Evolutionary conservation across 352 stramenopile species (phyloP).

Genomic region (Pythium phragmitis): DNA sequence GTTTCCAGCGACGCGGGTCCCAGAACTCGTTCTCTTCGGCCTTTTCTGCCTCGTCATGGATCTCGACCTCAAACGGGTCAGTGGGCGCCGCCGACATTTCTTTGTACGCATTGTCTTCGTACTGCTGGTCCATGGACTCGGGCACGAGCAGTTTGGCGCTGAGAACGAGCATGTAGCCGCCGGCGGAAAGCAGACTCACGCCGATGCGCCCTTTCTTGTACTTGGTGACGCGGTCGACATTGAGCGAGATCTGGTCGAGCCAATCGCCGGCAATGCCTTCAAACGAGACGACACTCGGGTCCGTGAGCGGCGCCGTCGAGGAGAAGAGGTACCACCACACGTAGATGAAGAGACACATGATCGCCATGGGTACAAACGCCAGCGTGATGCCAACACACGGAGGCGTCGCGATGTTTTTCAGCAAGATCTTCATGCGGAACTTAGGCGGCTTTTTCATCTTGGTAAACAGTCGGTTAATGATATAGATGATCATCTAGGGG

Average conservation of each 20-base stretch:
- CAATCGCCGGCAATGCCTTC: conserved; percentile 85
- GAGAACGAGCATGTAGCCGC: conserved; percentile 78
- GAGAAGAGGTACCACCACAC: conserved; percentile 77
- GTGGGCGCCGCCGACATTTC: conserved; percentile 49
- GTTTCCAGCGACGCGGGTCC: conserved; percentile 88
- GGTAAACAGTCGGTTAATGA: conserved; percentile 93
- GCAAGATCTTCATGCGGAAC: conserved; percentile 91
- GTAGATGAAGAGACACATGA: conserved; percentile 68
- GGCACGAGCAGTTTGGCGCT: conserved; percentile 77
- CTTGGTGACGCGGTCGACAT: conserved; percentile 58
- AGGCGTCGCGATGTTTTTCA: conserved; percentile 86
- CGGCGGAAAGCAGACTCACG: conserved; percentile 74
- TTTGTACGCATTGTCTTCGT: conserved; percentile 76
- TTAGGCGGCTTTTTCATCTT: conserved; percentile 94
- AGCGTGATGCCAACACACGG: conserved; percentile 84
- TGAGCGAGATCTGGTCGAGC: conserved; percentile 88
- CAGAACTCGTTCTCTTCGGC: conserved; percentile 73
- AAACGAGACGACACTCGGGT: conserved; percentile 71
- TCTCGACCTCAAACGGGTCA: conserved; percentile 61
- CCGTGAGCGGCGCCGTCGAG: conserved; percentile 41
- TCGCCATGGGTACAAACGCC: conserved; percentile 50
- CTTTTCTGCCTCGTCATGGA: conserved; percentile 60
- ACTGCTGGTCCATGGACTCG: conserved; percentile 75
- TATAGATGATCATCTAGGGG: conserved; percentile 86
- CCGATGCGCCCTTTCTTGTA: conserved; percentile 90